These are phyloP conservation scores for Pythium myriotylum DNA, from an alignment of 352 stramenopile genomes.

Conservation along the genomic window DNA sequence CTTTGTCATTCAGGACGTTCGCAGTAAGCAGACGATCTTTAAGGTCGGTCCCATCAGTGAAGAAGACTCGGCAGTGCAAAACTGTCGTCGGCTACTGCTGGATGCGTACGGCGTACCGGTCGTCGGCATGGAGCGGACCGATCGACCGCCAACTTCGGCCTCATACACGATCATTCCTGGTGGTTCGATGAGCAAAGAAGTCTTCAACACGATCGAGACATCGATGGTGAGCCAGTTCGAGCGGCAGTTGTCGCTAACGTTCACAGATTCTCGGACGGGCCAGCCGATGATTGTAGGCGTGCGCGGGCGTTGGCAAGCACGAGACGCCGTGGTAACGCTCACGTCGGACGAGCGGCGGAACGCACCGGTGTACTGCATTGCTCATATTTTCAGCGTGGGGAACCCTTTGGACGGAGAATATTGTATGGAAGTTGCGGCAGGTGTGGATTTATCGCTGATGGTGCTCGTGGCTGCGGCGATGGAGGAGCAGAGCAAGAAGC, in stretches of 20 bases:
- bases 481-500: constrained; percentile 24
- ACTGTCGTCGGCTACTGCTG: constrained; percentile 10
- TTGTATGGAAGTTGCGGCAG: constrained; percentile 21
- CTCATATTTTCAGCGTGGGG: constrained; percentile 15
- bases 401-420: constrained; percentile 3
- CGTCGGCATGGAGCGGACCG: constrained; percentile 12
- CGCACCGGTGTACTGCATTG: constrained; percentile 12
- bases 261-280: constrained; percentile 16
- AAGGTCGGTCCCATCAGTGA: constrained; percentile 9
- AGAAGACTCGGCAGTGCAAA: neutral
- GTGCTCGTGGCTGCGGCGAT: constrained; percentile 21
- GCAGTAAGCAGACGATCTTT: too few relatives aligned
- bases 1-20: too few relatives aligned
- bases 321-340: constrained; percentile 22
- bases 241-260: constrained; percentile 14
- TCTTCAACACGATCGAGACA: constrained; percentile 8
- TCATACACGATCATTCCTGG: constrained; percentile 23
- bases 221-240: constrained; percentile 15
- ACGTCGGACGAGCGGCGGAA: constrained; percentile 3
- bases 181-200: neutral
- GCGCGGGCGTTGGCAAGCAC: constrained; percentile 13
- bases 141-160: neutral
- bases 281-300: constrained; percentile 11
- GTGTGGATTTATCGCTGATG: too few relatives aligned
- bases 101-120: too few relatives aligned